These are phyloP conservation scores for Fusarium vanettenii DNA, from an alignment of 2,329 filamentous ascomycete species.

Conservation along the genomic window DNA sequence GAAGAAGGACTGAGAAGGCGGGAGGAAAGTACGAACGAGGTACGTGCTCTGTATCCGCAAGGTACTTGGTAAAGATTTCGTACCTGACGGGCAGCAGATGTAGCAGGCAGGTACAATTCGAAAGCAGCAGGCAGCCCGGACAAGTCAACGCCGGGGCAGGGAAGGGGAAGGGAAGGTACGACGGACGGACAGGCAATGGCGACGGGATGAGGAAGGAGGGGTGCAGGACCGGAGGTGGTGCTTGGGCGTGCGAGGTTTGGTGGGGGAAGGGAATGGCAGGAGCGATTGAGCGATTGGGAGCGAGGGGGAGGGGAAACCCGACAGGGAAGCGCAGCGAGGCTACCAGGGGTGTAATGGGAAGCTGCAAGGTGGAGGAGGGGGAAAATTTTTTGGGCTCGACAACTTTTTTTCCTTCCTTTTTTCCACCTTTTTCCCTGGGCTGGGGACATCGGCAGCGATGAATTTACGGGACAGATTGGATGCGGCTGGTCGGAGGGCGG, in stretches of 20 bases:
- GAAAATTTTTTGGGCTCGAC: conserved; percentile 32
- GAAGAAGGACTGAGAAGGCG: conserved; percentile 23
- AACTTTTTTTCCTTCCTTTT: conserved; percentile 21
- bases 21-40: conserved; percentile 36
- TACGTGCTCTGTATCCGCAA: conserved; percentile 29
- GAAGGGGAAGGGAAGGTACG: conserved; percentile 35
- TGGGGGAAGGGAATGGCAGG: conserved; percentile 44
- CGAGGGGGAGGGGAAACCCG: conserved; percentile 37
- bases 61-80: conserved; percentile 25
- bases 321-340: conserved; percentile 27
- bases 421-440: neutral
- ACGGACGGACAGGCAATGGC: conserved; percentile 29
- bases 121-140: conserved; percentile 8
- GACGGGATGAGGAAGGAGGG: conserved; percentile 36
- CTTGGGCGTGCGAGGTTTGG: conserved; percentile 37
- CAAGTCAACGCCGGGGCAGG: conserved; percentile 29
- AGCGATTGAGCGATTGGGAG: conserved; percentile 39
- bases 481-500: conserved; percentile 31
- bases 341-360: conserved; percentile 22
- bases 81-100: conserved; percentile 28
- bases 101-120: conserved; percentile 37
- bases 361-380: conserved; percentile 27
- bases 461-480: conserved; percentile 29
- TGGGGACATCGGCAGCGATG: conserved; percentile 20
- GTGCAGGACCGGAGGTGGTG: conserved; percentile 30